phyloP scores from a whole-genome alignment of 805 yeast genomes.

The Tetrapisispora fleetii region DNA sequence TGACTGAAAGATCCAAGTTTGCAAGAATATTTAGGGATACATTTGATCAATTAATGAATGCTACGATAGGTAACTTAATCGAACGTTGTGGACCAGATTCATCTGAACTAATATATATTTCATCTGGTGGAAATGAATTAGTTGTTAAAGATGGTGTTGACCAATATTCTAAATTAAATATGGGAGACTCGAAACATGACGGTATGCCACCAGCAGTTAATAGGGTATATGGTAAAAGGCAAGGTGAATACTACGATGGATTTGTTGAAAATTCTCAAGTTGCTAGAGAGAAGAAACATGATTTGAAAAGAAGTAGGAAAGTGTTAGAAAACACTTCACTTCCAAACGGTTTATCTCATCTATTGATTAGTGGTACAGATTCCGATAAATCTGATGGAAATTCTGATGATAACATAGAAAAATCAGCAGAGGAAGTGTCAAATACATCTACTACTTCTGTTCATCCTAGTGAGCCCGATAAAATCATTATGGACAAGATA shows the following conservation, averaged over 20 bases:
- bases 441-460: neutral
- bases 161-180: neutral
- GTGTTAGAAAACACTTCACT: slow-evolving; percentile 42
- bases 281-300: slow-evolving; percentile 38
- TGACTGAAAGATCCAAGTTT: slow-evolving; percentile 56
- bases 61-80: slow-evolving; percentile 51
- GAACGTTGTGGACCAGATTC: slow-evolving; percentile 57
- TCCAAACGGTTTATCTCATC: slow-evolving; percentile 44
- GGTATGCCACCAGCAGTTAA: slow-evolving; percentile 56
- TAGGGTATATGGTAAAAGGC: slow-evolving; percentile 32
- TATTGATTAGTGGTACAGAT: slow-evolving; percentile 31
- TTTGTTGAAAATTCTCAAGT: slow-evolving; percentile 33
- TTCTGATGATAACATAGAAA: slow-evolving; percentile 1
- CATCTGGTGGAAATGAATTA: slow-evolving; percentile 3
- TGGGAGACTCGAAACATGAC: slow-evolving; percentile 14
- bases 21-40: slow-evolving; percentile 56
- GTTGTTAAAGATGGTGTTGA: slow-evolving; percentile 5
- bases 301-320: slow-evolving; percentile 39
- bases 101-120: slow-evolving; percentile 40
- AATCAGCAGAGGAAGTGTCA: neutral
- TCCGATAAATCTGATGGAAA: slow-evolving; percentile 1
- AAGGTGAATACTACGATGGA: slow-evolving; percentile 25
- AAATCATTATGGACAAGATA: neutral
- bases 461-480: neutral
- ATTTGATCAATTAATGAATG: slow-evolving; percentile 55